Evolutionary conservation across 2,329 filamentous ascomycete genomes (phyloP).

Genomic region (Metarhizium brunneum): DNA sequence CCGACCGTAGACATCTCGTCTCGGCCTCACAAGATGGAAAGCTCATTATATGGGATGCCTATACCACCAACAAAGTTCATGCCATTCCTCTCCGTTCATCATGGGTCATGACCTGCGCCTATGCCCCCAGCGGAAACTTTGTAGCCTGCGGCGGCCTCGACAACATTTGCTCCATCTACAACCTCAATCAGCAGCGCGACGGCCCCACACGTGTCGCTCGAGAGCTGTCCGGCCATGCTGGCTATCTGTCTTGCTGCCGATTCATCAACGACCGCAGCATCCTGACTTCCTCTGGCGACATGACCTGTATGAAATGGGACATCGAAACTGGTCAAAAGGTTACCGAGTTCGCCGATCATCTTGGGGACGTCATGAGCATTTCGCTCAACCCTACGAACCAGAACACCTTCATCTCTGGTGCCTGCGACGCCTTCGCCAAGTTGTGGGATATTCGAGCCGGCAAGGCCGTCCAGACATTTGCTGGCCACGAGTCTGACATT

Average conservation of each 20-base stretch:
- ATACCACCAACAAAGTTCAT: constrained; percentile 99
- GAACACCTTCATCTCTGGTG: constrained; percentile 98
- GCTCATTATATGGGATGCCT: constrained; percentile 99
- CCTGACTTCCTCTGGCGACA: constrained; percentile 94
- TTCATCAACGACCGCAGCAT: constrained; percentile 99
- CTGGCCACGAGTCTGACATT: constrained; percentile 97
- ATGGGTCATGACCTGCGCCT: constrained; percentile 99
- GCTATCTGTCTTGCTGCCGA: constrained; percentile 94
- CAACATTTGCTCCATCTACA: constrained; percentile 99
- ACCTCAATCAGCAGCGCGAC: constrained; percentile 86
- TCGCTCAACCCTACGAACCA: constrained; percentile 99
- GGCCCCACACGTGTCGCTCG: constrained; percentile 94
- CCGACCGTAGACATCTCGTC: constrained; percentile 90
- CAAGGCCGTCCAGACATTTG: constrained; percentile 97
- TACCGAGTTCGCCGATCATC: constrained; percentile 94
- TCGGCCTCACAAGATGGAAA: constrained; percentile 98
- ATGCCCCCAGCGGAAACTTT: constrained; percentile 95
- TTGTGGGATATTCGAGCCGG: constrained; percentile 97
- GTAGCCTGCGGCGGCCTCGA: constrained; percentile 97
- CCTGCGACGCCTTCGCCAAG: constrained; percentile 97
- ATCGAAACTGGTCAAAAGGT: constrained; percentile 96
- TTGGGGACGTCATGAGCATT: constrained; percentile 99
- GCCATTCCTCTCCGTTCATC: constrained; percentile 95
- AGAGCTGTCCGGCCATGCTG: constrained; percentile 92
- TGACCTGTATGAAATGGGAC: constrained; percentile 99